These are phyloP conservation scores for Coemansia sp. DNA, from an alignment of 192 early-diverging fungal genomes.

Conservation along the genomic window DNA sequence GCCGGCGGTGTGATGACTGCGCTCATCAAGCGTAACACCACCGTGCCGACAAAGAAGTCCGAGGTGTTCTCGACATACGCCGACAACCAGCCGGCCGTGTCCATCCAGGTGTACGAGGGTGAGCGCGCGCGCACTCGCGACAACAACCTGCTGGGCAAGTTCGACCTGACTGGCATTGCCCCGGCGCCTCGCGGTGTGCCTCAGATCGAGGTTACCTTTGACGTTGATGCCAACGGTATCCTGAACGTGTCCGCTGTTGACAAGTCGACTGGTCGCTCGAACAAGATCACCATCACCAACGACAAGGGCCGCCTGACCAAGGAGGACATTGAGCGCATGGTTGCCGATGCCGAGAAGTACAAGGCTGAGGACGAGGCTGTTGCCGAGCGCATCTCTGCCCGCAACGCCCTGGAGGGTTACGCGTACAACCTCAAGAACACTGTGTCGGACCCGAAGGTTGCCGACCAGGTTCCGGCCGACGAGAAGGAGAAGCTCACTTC, in stretches of 20 bases:
- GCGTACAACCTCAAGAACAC: constrained; percentile 98
- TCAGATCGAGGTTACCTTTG: constrained; percentile 96
- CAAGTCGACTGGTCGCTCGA: constrained; percentile 91
- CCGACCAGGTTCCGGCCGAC: constrained; percentile 72
- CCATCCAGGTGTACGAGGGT: constrained; percentile 98
- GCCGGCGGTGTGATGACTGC: constrained; percentile 98
- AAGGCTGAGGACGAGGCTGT: constrained; percentile 96
- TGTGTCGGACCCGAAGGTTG: constrained; percentile 77
- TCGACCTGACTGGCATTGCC: constrained; percentile 95
- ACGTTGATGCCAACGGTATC: constrained; percentile 97
- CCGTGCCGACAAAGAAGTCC: constrained; percentile 96
- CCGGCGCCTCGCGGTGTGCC: constrained; percentile 97
- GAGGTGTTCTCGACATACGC: constrained; percentile 97
- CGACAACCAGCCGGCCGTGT: constrained; percentile 98
- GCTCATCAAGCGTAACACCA: constrained; percentile 98
- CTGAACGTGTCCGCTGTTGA: constrained; percentile 92
- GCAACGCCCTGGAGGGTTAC: constrained; percentile 96
- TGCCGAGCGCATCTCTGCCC: constrained; percentile 84
- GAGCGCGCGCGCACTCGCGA: constrained; percentile 97
- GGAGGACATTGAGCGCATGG: constrained; percentile 99
- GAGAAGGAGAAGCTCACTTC: constrained; percentile 88
- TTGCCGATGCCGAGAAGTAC: constrained; percentile 91
- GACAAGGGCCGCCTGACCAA: constrained; percentile 97
- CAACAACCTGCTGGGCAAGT: constrained; percentile 98
- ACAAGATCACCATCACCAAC: constrained; percentile 99